Evolutionary conservation across 768 basidiomycete genomes (phyloP).

Genomic region (Amyloporia xantha): DNA sequence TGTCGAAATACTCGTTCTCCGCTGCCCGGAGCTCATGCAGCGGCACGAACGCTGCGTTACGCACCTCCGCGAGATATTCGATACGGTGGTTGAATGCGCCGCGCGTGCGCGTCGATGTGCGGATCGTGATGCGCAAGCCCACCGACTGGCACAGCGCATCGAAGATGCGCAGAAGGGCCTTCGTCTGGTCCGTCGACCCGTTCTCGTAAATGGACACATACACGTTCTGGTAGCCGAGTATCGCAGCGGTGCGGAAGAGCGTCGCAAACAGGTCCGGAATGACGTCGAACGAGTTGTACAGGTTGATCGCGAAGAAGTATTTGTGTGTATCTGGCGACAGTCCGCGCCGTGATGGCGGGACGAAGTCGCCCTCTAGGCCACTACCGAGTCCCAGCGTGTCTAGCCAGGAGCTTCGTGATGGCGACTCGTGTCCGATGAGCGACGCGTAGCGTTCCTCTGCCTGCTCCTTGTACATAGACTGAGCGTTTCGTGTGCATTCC

Average conservation of each 20-base stretch:
- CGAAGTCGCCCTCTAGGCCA: conserved; percentile 32
- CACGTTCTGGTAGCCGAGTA: conserved; percentile 96
- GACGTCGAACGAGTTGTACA: conserved; percentile 99
- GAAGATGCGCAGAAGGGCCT: conserved; percentile 91
- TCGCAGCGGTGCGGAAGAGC: conserved; percentile 85
- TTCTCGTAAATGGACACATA: conserved; percentile 99
- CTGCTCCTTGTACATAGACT: conserved; percentile 81
- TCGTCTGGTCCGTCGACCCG: conserved; percentile 98
- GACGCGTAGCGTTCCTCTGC: conserved; percentile 78
- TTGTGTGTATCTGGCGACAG: conserved; percentile 70
- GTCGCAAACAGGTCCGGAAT: conserved; percentile 97
- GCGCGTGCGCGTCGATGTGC: conserved; percentile 85
- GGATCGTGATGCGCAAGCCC: conserved; percentile 89
- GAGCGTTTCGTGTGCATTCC: conserved; percentile 81
- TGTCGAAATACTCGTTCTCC: conserved; percentile 92
- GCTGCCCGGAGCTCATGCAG: conserved; percentile 89
- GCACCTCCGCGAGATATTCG: conserved; percentile 99
- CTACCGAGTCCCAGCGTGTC: conserved; percentile 43
- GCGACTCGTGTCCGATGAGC: conserved; percentile 71
- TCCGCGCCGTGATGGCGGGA: conserved; percentile 26
- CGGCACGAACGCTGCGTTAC: conserved; percentile 94
- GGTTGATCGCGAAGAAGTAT: conserved; percentile 98
- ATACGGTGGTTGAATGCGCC: conserved; percentile 99
- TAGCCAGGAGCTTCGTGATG: conserved; percentile 54
- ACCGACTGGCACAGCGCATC: conserved; percentile 86